These are phyloP conservation scores for Puccinia novopanici DNA, from an alignment of 1,284 basidiomycete species.

Conservation along the genomic window DNA sequence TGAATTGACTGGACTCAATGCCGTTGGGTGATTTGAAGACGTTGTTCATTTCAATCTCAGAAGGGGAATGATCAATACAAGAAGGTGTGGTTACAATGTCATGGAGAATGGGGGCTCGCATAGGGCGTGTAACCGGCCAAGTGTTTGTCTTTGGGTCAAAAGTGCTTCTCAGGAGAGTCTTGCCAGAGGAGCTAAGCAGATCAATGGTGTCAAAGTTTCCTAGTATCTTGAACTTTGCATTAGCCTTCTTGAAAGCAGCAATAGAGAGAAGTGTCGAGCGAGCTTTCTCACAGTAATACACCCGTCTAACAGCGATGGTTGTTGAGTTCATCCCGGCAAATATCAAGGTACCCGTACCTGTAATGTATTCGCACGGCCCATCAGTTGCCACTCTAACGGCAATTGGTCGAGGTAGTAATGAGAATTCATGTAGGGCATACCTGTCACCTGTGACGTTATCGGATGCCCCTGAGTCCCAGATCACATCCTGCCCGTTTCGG, in stretches of 20 bases:
- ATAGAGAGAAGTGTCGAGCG: background rate
- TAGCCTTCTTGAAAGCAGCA: background rate
- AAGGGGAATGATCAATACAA: background rate
- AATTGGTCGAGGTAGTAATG: too few relatives aligned
- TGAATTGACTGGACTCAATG: too few relatives aligned
- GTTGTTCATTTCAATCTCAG: background rate
- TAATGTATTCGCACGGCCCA: too few relatives aligned
- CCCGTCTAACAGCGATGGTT: background rate
- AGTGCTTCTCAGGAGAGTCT: background rate
- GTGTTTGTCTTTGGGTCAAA: background rate
- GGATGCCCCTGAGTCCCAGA: too few relatives aligned
- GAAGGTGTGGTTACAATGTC: background rate
- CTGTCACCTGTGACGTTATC: too few relatives aligned
- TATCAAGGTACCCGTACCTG: too few relatives aligned
- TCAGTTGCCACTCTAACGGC: too few relatives aligned
- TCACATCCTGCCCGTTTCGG: too few relatives aligned
- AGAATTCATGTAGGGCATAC: too few relatives aligned
- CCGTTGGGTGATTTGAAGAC: too few relatives aligned
- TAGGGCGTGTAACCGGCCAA: background rate
- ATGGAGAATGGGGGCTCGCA: too few relatives aligned
- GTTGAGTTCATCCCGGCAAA: background rate
- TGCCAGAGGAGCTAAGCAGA: background rate
- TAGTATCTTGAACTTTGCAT: background rate
- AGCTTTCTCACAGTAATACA: conserved; percentile 22
- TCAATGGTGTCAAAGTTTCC: background rate